These are phyloP conservation scores for Volvox africanus DNA, from an alignment of 139 green algal genomes.

Conservation along the genomic window DNA sequence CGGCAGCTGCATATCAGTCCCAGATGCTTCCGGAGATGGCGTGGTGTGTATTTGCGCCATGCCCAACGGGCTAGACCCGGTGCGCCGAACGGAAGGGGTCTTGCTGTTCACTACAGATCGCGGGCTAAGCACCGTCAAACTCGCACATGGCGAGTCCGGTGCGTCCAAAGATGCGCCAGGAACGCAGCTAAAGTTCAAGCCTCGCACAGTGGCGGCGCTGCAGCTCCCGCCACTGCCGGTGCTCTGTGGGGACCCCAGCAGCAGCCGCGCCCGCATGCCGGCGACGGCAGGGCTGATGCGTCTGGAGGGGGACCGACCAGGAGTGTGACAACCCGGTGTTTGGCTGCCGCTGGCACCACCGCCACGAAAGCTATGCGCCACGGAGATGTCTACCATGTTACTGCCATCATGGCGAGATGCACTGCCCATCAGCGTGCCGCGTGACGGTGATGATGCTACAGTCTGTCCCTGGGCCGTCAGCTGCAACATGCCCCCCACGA, in stretches of 20 bases:
- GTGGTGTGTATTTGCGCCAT: neutral
- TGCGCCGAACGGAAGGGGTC: neutral
- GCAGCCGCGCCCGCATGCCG: neutral
- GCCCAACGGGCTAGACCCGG: slow-evolving; percentile 27
- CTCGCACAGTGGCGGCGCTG: neutral
- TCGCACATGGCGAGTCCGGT: slow-evolving; percentile 18
- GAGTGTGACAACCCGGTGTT: neutral
- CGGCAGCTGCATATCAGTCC: neutral
- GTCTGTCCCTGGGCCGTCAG: neutral
- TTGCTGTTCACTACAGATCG: neutral
- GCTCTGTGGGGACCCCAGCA: neutral
- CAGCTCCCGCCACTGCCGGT: neutral
- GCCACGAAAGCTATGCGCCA: neutral
- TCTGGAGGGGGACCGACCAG: neutral
- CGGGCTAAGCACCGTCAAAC: neutral
- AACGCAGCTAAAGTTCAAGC: neutral
- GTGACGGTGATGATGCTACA: neutral
- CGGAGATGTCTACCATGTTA: neutral
- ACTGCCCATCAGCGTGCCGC: neutral
- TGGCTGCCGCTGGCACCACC: neutral
- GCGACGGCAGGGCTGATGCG: neutral
- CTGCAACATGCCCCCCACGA: slow-evolving; percentile 15
- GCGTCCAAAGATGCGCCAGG: neutral
- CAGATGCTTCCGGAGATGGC: neutral
- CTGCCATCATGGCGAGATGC: neutral